Conservation (phyloP, 2,329 filamentous ascomycete species). For the Neospermospora avenae region DNA sequence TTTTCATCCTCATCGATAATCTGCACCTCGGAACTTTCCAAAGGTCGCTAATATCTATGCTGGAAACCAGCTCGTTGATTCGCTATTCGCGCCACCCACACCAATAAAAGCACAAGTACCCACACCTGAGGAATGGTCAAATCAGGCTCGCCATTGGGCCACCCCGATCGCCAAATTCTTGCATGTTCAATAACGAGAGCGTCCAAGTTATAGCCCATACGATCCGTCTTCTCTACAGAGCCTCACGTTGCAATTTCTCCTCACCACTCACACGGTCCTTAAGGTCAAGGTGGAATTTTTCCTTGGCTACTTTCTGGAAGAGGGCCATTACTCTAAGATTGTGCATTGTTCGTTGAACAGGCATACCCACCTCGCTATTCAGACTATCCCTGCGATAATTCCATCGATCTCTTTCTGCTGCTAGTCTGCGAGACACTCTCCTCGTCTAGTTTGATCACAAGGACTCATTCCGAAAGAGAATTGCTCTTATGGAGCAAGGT, state of each 20-base stretch:
- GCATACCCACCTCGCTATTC: background rate
- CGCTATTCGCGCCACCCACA: conserved; percentile 19
- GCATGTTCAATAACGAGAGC: background rate
- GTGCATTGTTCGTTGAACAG: background rate
- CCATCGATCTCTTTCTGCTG: background rate
- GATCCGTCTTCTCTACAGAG: conserved; percentile 1
- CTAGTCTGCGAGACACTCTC: background rate
- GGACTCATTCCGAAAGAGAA: background rate
- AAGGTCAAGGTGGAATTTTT: background rate
- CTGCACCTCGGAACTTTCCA: conserved; percentile 20
- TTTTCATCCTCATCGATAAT: background rate
- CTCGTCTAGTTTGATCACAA: background rate
- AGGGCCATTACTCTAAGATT: background rate
- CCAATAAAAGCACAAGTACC: conserved; percentile 7
- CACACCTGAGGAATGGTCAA: conserved; percentile 3
- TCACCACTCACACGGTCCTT: background rate
- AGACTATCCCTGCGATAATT: background rate
- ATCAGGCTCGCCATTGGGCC: background rate
- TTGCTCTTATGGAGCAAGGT: background rate
- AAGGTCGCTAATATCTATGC: conserved; percentile 28
- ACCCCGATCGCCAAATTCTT: background rate
- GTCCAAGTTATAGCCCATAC: conserved; percentile 4
- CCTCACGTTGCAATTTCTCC: conserved; percentile 6
- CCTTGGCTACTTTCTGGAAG: background rate
- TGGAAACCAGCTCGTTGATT: conserved; percentile 26